Base-by-base conservation (phyloP, 2,329 filamentous ascomycete species). In the Fusarium oligoseptatum region DNA sequence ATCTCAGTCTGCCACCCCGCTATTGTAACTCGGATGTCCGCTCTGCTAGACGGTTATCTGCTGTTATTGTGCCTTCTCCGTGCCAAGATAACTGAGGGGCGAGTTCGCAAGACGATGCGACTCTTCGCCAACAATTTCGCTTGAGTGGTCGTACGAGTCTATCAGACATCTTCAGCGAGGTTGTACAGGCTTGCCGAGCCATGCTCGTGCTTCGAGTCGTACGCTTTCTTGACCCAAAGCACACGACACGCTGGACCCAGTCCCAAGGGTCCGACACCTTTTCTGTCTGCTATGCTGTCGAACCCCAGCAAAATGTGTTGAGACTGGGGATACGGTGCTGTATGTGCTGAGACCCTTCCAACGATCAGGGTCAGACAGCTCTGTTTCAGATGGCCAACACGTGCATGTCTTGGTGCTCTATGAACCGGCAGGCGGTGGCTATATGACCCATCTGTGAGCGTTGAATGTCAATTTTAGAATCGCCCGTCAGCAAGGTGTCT, bases 91-190 rank as follows among this genome's bases (percentile, higher is more conserved):
- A 27, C 52, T 50, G 39, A 37, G 56, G 34, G 64, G 63, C 63
- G 66, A 68, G 60, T 55, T 60, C 61, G 60, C 64, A 68, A 52
- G 63, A 57, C 60, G 50, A 58, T 52, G 60, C 66, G 67, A 65
- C 48, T 50, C 66, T 43, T 71, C 63, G 63, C 71, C 70, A 73
- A 76, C 72, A 75, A 75, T 66, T 71, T 79, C 77, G 77, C 77
- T 79, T 76, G 76, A 56, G 48, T 52, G 43, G 76, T 77, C 57
- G 60, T 68, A 78, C 74, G 65, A 45, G 50, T 64, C 65, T 65
- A 70, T 77, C 66, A 70, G 57, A 78, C 77, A 50, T 66, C 61
- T 69, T 67, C 67, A 73, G 74, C 65, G 60, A 74, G 50, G 70
- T 76, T 62, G 61, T 63, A 71, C 69, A 60, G 52, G 60, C 67